These are phyloP conservation scores for Salix dunnii DNA, from an alignment of 345 rosid genomes.

Conservation along the genomic window DNA sequence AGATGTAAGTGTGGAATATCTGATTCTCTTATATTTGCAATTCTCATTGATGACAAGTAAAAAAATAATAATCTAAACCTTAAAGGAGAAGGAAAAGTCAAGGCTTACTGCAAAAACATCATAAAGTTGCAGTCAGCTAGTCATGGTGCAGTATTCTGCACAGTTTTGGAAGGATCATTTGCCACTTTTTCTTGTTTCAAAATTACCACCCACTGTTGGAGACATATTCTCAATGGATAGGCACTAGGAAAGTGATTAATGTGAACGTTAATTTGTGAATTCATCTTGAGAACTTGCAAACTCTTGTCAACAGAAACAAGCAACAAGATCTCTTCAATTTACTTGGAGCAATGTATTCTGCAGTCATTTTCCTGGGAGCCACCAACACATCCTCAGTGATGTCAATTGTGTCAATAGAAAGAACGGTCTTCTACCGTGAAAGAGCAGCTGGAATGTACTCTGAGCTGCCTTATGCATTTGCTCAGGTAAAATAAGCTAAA, in stretches of 20 bases:
- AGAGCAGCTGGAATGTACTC: slow-evolving; percentile 29
- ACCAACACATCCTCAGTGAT: slow-evolving; percentile 8
- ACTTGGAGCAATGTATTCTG: slow-evolving; percentile 23
- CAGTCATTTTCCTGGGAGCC: slow-evolving; percentile 24
- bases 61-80: not conserved
- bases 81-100: not conserved
- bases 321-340: slow-evolving; percentile 16
- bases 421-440: slow-evolving; percentile 25
- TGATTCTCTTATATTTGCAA: not conserved
- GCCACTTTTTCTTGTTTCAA: no score
- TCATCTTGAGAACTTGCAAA: not conserved
- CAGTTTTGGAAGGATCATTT: no score
- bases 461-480: slow-evolving; percentile 22
- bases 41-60: not conserved
- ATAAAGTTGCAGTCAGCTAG: not conserved
- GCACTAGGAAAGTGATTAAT: not conserved
- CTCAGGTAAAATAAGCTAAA: slow-evolving; percentile 11
- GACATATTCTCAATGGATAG: not conserved
- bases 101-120: not conserved
- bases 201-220: not conserved
- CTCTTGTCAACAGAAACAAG: not conserved
- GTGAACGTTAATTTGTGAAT: not conserved
- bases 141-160: not conserved
- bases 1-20: slow-evolving; percentile 9
- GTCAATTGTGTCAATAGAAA: slow-evolving; percentile 19